Percentiles rank a stretch among this genome's conserved stretches.
These are phyloP conservation scores for Musa acuminata DNA, from an alignment of 176 grass and related monocot genomes.

Conservation along the genomic window DNA sequence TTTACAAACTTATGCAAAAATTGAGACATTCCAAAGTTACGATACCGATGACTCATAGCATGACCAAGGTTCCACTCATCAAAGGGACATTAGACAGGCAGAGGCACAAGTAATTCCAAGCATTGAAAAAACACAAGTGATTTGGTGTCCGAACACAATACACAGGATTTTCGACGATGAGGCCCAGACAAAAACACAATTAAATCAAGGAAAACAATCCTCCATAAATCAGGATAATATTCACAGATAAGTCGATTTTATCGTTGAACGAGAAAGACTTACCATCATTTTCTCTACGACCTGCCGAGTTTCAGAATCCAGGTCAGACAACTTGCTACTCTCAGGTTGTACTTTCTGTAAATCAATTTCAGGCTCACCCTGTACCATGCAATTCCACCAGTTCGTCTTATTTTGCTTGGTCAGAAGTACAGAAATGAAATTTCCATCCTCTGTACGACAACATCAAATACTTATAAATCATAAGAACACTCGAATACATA, in stretches of 20 bases:
- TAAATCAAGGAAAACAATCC: not conserved
- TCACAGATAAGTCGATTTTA: not conserved
- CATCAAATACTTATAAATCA: not conserved
- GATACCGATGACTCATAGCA: too few species aligned
- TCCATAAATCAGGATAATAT: not conserved
- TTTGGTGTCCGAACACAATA: too few species aligned
- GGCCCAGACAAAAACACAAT: not conserved
- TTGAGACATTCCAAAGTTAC: too few species aligned
- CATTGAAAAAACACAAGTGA: too few species aligned
- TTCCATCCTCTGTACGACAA: slow-evolving; percentile 65
- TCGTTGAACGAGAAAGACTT: slow-evolving; percentile 9
- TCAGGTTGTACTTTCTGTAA: slow-evolving; percentile 31
- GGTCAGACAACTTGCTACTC: slow-evolving; percentile 31
- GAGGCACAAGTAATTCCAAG: too few species aligned
- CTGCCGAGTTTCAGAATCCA: slow-evolving; percentile 92
- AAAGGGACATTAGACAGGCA: too few species aligned
- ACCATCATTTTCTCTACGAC: slow-evolving; percentile 99
- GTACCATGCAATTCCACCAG: slow-evolving; percentile 80
- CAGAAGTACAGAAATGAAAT: slow-evolving; percentile 52
- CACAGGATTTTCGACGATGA: too few species aligned
- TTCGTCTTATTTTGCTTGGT: slow-evolving; percentile 95
- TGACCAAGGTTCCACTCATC: too few species aligned
- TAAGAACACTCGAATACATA: not conserved
- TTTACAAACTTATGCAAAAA: too few species aligned
- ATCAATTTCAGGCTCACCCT: slow-evolving; percentile 86